phyloP scores from a whole-genome alignment of 2,329 filamentous ascomycete species.

The Clarireedia hainanense region DNA sequence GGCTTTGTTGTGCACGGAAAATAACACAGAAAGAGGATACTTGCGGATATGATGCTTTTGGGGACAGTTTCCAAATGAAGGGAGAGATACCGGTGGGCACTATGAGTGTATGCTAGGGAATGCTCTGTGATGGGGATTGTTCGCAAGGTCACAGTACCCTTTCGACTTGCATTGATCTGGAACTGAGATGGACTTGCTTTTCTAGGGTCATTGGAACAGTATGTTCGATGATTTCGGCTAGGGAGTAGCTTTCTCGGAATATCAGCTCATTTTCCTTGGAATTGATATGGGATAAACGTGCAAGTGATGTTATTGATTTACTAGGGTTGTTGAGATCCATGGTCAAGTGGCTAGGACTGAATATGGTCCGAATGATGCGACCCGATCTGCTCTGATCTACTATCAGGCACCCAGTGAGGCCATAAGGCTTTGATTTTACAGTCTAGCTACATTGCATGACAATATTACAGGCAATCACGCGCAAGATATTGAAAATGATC shows the following conservation, averaged over 20 bases:
- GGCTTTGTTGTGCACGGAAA: constrained; percentile 10
- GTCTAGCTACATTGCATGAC: too few relatives aligned
- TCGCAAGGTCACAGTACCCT: constrained; percentile 2
- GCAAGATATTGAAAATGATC: too few relatives aligned
- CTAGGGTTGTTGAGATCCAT: not conserved
- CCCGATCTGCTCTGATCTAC: too few relatives aligned
- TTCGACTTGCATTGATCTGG: constrained; percentile 7
- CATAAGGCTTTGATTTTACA: too few relatives aligned
- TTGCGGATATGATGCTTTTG: constrained; percentile 1
- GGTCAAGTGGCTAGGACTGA: not conserved
- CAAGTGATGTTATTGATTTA: not conserved
- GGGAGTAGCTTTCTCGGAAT: constrained; percentile 9
- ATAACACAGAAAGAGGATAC: constrained; percentile 1
- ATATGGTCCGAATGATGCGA: too few relatives aligned
- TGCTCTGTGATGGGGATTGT: constrained; percentile 7
- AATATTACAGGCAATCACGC: too few relatives aligned
- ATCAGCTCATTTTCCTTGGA: constrained; percentile 9
- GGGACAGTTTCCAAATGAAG: constrained; percentile 7
- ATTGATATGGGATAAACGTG: not conserved
- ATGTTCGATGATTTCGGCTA: constrained; percentile 7
- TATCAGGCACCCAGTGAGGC: too few relatives aligned
- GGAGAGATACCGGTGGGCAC: constrained; percentile 6
- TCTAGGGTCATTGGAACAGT: not conserved
- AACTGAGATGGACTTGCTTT: constrained; percentile 5
- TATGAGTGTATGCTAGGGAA: constrained; percentile 2